These are phyloP conservation scores for Talaromyces rugulosus DNA, from an alignment of 2,329 filamentous ascomycete species.

Conservation along the genomic window DNA sequence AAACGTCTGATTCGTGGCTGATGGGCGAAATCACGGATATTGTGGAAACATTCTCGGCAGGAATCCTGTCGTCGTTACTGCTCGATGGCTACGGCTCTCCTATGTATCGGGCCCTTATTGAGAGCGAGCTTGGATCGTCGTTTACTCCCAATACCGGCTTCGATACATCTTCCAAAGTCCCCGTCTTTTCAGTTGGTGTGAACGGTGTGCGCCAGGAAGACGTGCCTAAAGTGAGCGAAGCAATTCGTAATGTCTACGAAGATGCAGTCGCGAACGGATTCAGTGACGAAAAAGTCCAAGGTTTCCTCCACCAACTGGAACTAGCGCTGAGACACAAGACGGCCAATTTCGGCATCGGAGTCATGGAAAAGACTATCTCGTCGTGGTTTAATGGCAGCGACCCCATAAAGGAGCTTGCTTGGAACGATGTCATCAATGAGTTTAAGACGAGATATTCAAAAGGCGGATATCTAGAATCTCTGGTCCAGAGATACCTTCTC, in stretches of 20 bases:
- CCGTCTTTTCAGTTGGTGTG: constrained; percentile 85
- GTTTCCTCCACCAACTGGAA: constrained; percentile 89
- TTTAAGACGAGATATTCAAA: constrained; percentile 75
- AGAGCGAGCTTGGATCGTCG: constrained; percentile 83
- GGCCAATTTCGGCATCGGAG: constrained; percentile 85
- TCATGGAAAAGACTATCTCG: constrained; percentile 82
- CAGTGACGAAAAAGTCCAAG: constrained; percentile 84
- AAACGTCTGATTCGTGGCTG: constrained; percentile 91
- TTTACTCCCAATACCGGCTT: constrained; percentile 95
- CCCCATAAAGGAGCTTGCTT: constrained; percentile 84
- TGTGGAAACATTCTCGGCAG: constrained; percentile 81
- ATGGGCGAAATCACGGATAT: constrained; percentile 78
- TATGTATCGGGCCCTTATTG: constrained; percentile 81
- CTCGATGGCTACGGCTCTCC: constrained; percentile 96
- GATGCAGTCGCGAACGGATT: constrained; percentile 74
- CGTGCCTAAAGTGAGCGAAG: constrained; percentile 69
- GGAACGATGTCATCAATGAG: constrained; percentile 80
- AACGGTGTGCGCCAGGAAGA: constrained; percentile 83
- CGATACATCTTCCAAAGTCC: constrained; percentile 69
- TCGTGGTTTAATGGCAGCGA: constrained; percentile 96
- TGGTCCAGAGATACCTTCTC: constrained; percentile 85
- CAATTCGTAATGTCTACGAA: constrained; percentile 67
- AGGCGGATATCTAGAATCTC: constrained; percentile 73
- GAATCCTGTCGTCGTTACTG: constrained; percentile 75
- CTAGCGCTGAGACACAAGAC: constrained; percentile 95